Conservation (phyloP, 495 filamentous ascomycete species). For the Mytilinidion resinicola region DNA sequence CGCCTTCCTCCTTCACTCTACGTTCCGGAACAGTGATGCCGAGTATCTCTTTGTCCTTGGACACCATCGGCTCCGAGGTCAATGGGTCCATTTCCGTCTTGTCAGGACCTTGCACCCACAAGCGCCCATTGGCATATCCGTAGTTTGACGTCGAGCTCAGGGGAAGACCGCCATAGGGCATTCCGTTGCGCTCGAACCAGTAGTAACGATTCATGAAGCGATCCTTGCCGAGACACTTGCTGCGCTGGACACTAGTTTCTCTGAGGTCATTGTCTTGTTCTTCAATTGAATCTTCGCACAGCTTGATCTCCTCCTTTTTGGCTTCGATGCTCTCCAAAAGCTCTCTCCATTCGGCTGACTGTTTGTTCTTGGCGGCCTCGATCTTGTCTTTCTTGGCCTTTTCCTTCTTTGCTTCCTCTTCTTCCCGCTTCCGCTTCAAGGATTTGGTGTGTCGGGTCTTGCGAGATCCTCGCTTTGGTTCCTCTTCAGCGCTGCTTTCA, state of each 20-base stretch:
- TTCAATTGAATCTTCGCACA: constrained; percentile 76
- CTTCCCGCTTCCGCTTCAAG: constrained; percentile 62
- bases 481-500: constrained; percentile 24
- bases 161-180: constrained; percentile 88
- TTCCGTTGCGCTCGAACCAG: constrained; percentile 98
- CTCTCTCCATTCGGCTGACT: constrained; percentile 75
- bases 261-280: constrained; percentile 84
- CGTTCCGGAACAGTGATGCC: constrained; percentile 77
- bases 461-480: constrained; percentile 39
- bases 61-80: constrained; percentile 61
- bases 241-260: constrained; percentile 87
- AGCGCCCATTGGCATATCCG: constrained; percentile 83
- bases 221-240: constrained; percentile 81
- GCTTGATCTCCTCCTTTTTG: constrained; percentile 68
- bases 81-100: constrained; percentile 80
- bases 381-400: constrained; percentile 71
- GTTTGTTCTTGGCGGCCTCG: constrained; percentile 75
- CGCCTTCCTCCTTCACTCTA: constrained; percentile 79
- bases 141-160: constrained; percentile 80
- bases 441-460: constrained; percentile 73
- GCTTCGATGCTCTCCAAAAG: constrained; percentile 81
- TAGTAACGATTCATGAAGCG: constrained; percentile 97
- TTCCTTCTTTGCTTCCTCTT: constrained; percentile 45
- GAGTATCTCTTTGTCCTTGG: constrained; percentile 58
- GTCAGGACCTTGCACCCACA: constrained; percentile 96